Evolutionary conservation across 345 rosid genomes (phyloP), one percentile per base, ranked within the genome.

Genomic region (Populus nigra): DNA sequence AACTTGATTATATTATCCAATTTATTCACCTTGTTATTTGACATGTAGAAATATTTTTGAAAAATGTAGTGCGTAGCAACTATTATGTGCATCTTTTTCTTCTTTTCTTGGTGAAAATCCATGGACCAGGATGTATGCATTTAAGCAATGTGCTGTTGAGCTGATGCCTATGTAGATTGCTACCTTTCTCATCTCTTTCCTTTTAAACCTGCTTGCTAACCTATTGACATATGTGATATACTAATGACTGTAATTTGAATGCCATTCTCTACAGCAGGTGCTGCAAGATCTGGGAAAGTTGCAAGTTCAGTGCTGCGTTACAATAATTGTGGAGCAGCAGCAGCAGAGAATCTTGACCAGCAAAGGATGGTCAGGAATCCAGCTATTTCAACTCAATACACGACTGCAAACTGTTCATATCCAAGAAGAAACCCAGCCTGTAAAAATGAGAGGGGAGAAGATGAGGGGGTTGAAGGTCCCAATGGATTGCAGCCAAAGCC

Each of bases 251-350:
- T 23, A 33, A 53, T 39, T 41, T 73, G 31, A 73, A 55, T 53
- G 36, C 12, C 61, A 55, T 79, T 76, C 68, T 69, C 31, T 80
- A 75, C 85, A 81, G 93, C 92, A 83, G 90, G 91, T 69, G 90
- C 88, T 27, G 88, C 98, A 43, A 87, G 94, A 83, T 96, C 96
- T 20, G 96, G 94, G 65, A 93, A 93, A 83, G 94, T 93, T n/a
- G 92, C 91, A 65, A 86, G 97, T 23, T 89, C 98, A 5, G 94
- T 91, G 43, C 78, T 90, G 78, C 96, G 96, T 43, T 91, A 95
- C 86, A 91, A 90, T 88, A 91, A 90, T 75, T 91, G 98, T 53
- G 91, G 92, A 17, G 91, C 87, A 29, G 91, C 89, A 45, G 86
- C 89, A 9, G 88, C 87, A 6, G 98, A 92, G 77, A 84, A 89